Evolutionary conservation across 805 yeast species (phyloP), one percentile per base, ranked within the genome.

Genomic region (Ogataea degrootiae): DNA sequence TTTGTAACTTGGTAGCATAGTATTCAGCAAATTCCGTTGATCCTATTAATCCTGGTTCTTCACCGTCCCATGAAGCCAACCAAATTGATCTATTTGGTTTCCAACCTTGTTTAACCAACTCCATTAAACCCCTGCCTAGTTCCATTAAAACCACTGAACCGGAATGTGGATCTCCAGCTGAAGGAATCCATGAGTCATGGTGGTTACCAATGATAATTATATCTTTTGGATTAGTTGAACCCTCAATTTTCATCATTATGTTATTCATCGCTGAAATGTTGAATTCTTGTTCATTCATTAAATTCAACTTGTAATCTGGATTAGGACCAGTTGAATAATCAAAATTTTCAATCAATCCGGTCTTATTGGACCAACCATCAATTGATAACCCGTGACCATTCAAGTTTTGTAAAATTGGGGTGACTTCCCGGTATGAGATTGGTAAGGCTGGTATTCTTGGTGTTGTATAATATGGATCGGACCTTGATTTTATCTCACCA

Each of bases 1-100:
- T 71, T 41, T 72, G 68, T 34, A 86, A 63, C 31, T 58, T 58
- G 23, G 69, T 59, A 2, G 73, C 74, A 46, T 77, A 70, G 46
- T 79, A 80, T 61, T 86, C 92, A 6, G 83, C 89, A 69, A 75
- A 85, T 57, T 87, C 94, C 0, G 94, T 83, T 0, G 90, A 80
- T 1, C 96, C 96, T 31, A 87, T 54, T 46, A 81, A 67, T 0
- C 86, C 92, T 52, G 77, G 77, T 58, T 83, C 88, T 54, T 82
- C 90, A 34, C 87, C 95, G 65, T 88, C 96, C 90, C 90, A 88
- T 29, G 87, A 80, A 0, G 84, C 83, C 41, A 88, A 70, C 45
- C 79, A 72, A 22, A 88, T 82, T 0, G 90, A 79, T 57, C 94
- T 71, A 43, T 77, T 62, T 11, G 95, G 95, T 57, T 75, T 77